A percentile compares a stretch with the other conserved stretches of the same genome.
Evolutionary conservation across 2,329 filamentous ascomycete genomes (phyloP).

Genomic region (Cladophialophora psammophila): DNA sequence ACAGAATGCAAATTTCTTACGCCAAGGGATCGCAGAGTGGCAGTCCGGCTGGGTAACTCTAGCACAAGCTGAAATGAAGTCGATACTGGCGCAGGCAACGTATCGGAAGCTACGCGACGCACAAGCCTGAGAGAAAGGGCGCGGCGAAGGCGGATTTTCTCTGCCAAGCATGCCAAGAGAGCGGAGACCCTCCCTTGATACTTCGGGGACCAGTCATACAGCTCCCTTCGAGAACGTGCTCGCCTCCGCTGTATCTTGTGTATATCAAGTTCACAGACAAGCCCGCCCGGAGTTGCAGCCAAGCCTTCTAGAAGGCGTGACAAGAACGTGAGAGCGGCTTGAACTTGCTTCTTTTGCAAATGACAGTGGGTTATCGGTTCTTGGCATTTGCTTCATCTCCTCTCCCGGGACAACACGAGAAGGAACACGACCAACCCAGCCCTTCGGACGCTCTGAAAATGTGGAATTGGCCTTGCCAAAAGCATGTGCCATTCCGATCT

Average conservation of each 20-base stretch:
- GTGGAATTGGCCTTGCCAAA: neutral
- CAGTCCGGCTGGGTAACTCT: neutral
- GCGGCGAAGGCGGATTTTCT: neutral
- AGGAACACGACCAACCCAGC: neutral
- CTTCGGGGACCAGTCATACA: neutral
- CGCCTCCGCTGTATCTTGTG: neutral
- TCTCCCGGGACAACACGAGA: conserved; percentile 1
- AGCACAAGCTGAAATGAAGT: neutral
- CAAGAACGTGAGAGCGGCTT: conserved; percentile 3
- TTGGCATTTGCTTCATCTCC: conserved; percentile 9
- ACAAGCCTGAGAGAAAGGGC: neutral
- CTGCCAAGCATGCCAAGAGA: conserved; percentile 1
- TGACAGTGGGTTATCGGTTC: neutral
- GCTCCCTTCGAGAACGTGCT: neutral
- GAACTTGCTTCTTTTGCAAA: conserved; percentile 17
- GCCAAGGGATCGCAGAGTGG: neutral
- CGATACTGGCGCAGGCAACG: neutral
- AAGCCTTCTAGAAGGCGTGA: conserved; percentile 1
- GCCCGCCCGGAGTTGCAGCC: conserved; percentile 10
- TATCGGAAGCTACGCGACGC: neutral
- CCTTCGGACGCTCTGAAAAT: neutral
- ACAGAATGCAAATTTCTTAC: neutral
- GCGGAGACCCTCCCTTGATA: neutral
- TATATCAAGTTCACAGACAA: conserved; percentile 1
- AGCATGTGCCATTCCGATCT: conserved; percentile 3